These are phyloP conservation scores for Mycena filopes DNA, from an alignment of 768 basidiomycete genomes.

Conservation along the genomic window DNA sequence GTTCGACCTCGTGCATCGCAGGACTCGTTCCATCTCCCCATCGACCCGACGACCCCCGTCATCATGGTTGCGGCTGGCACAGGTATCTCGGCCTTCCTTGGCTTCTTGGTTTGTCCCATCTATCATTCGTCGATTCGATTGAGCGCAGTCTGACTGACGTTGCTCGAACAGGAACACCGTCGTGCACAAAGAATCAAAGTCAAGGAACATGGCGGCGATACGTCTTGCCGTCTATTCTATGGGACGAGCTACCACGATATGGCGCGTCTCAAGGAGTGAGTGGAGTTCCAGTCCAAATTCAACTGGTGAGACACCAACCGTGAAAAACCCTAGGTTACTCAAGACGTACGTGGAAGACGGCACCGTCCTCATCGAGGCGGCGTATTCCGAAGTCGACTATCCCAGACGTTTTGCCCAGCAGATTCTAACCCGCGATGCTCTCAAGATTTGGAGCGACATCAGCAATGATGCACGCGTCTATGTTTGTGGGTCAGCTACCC, in stretches of 20 bases:
- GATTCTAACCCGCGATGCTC: slow-evolving; percentile 23
- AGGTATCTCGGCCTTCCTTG: slow-evolving; percentile 26
- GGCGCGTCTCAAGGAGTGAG: slow-evolving; percentile 11
- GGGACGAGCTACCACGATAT: slow-evolving; percentile 29
- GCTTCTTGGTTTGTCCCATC: slow-evolving; percentile 17
- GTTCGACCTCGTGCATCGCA: slow-evolving; percentile 15
- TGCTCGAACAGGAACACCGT: slow-evolving; percentile 27
- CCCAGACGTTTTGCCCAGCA: slow-evolving; percentile 28
- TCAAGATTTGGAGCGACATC: slow-evolving; percentile 25
- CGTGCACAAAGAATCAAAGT: slow-evolving; percentile 23
- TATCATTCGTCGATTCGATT: background rate
- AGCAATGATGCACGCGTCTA: slow-evolving; percentile 20
- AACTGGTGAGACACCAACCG: no score
- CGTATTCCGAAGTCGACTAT: slow-evolving; percentile 17
- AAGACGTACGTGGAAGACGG: slow-evolving; percentile 17
- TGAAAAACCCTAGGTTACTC: slow-evolving; percentile 10
- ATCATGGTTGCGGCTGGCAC: slow-evolving; percentile 29
- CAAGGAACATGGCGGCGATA: slow-evolving; percentile 11
- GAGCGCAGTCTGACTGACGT: no score
- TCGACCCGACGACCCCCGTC: slow-evolving; percentile 19
- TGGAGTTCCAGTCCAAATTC: background rate
- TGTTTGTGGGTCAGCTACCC: slow-evolving; percentile 16
- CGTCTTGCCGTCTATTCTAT: slow-evolving; percentile 27
- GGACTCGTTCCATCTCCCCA: slow-evolving; percentile 28
- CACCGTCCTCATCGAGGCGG: slow-evolving; percentile 18